Evolutionary conservation across 2,329 filamentous ascomycete genomes (phyloP), one percentile per base, ranked within the genome.

Genomic region (Domatiomyces catenatus): DNA sequence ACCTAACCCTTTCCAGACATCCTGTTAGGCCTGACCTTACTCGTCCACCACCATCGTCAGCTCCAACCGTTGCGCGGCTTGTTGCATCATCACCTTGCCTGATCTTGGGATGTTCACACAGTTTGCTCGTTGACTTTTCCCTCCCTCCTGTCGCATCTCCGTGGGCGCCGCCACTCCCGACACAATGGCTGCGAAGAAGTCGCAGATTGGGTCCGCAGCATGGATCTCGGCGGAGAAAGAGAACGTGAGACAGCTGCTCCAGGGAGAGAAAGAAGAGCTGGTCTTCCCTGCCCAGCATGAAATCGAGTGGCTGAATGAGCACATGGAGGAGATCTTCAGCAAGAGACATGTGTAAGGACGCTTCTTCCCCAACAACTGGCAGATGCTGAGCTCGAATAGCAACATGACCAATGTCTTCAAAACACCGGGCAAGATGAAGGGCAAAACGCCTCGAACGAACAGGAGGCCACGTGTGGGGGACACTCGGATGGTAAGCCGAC

Each of bases 371-470:
- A 6, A 48, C 56, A 39, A 24, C 24, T 47, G 24, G 43, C 52
- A 42, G 42, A 12, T 3, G 43, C 51, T 49, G 48, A 42, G 53
- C 44, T 32, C n/a, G 45, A 32, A 47, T 51, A 96, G 92, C 55
- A 90, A 90, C 64, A 82, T 96, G 53, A 79, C 86, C 56, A 90
- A 96, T 61, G 81, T 93, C n/a, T 95, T 96, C 72, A 98, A 96
- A 50, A 74, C 71, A 0, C 71, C 71, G 1, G 70, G 70, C 7
- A 73, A 73, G 53, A 61, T 73, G 54, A 63, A 68, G 55, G 71
- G 71, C 26, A 73, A 72, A 58, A 73, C 71, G 8, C 71, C 71
- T 50, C 64, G 69, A 18, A 72, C 70, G 3, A 62, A 62, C 12
- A 64, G 70, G 47, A 72, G 71, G 56, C 64, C 67, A 45, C 66